phyloP scores from a whole-genome alignment of 768 basidiomycete species.

The Lactarius trivialis region DNA sequence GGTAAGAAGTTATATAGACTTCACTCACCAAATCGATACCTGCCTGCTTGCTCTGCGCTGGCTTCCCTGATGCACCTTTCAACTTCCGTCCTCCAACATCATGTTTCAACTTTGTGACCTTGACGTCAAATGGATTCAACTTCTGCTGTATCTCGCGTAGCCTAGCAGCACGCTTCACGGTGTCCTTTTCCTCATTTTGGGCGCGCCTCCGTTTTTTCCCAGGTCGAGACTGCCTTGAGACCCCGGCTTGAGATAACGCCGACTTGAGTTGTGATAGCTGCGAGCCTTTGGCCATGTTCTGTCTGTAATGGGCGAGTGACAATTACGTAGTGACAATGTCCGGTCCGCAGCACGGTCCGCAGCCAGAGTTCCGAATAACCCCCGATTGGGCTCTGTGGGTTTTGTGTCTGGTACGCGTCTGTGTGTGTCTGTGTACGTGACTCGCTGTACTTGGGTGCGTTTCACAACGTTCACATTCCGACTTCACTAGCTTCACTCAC shows the following conservation, averaged over 20 bases:
- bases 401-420: neutral
- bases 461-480: neutral
- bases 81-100: conserved; percentile 86
- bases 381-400: neutral
- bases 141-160: conserved; percentile 78
- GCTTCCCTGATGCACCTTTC: conserved; percentile 76
- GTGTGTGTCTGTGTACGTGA: neutral
- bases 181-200: conserved; percentile 61
- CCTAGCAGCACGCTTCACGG: conserved; percentile 72
- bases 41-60: conserved; percentile 83
- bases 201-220: conserved; percentile 67
- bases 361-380: neutral
- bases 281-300: conserved; percentile 69
- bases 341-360: neutral
- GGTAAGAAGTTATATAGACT: conserved; percentile 40
- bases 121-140: conserved; percentile 91
- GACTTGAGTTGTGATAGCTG: conserved; percentile 89
- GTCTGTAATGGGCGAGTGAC: neutral
- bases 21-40: conserved; percentile 61
- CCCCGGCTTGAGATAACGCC: conserved; percentile 71
- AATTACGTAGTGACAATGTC: neutral
- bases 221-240: conserved; percentile 52
- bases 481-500: neutral
- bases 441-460: neutral
- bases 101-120: conserved; percentile 88